Evolutionary conservation across 2,329 filamentous ascomycete genomes (phyloP), one percentile per base, ranked within the genome.

Genomic region (Diaporthe citri): DNA sequence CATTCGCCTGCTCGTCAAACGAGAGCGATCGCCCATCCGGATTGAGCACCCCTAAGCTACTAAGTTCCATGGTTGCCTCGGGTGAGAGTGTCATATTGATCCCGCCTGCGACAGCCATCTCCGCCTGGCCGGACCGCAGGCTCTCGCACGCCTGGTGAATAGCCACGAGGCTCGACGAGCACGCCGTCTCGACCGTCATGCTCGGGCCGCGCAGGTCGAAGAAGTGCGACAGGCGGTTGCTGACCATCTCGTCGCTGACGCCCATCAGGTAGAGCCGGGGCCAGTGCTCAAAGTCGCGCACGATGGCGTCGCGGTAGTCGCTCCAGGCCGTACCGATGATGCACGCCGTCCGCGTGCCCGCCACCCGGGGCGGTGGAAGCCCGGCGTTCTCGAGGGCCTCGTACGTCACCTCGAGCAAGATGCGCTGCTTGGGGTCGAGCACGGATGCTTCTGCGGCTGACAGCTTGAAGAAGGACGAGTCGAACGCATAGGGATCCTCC

Each of bases 111-210:
- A 80, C 79, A 17, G 81, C 76, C 77, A 80, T 79, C 56, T 76
- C 69, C 1, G 78, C 78, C 59, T 81, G 80, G 1, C 80, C 79
- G 1, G 78, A 76, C 17, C 77, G 77, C 41, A 82, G 74, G 70
- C 78, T 81, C 73, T 85, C 80, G 39, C 83, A 81, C 2, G 82
- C 86, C 72, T 83, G 79, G 67, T 88, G 84, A 0, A 88, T 77
- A 0, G 84, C 85, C 0, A 84, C 80, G 8, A 88, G 77, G 15
- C 81, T 83, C 9, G 83, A 82, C 0, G 86, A 87, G 76, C 87
- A 89, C 2, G 83, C 87, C 0, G 87, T 88, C 71, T 88, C 86
- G 1, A 88, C 78, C 0, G 85, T 85, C 76, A 87, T 79, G 75
- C 84, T 85, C 0, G 86, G 83, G 0, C 86, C 86, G 5, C 78